Evolutionary conservation across 2,329 filamentous ascomycete species (phyloP).

Genomic region (Aspergillus chevalieri): DNA sequence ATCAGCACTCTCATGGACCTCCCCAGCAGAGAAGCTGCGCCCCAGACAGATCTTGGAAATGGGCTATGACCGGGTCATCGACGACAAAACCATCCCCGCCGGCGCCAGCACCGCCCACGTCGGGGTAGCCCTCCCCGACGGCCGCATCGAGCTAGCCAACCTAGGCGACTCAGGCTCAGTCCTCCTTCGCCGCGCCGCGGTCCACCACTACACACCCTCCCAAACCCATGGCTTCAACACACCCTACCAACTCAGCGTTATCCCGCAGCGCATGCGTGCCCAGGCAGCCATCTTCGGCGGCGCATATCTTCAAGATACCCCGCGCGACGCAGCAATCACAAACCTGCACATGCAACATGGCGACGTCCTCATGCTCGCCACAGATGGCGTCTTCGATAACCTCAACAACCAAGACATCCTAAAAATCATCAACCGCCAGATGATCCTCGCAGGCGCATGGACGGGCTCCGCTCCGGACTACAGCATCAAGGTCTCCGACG

Average conservation of each 20-base stretch:
- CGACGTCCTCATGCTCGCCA: slow-evolving; percentile 88
- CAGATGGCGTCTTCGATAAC: slow-evolving; percentile 95
- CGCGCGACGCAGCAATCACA: slow-evolving; percentile 74
- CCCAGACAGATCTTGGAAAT: slow-evolving; percentile 69
- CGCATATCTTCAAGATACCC: slow-evolving; percentile 71
- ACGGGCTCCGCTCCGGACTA: slow-evolving; percentile 45
- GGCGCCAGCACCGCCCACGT: slow-evolving; percentile 91
- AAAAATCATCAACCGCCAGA: slow-evolving; percentile 67
- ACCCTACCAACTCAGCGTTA: slow-evolving; percentile 85
- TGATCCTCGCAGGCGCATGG: slow-evolving; percentile 73
- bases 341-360: slow-evolving; percentile 75
- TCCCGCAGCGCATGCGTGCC: slow-evolving; percentile 70
- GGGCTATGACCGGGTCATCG: slow-evolving; percentile 76
- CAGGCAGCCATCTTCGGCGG: slow-evolving; percentile 82
- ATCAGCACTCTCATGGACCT: slow-evolving; percentile 56
- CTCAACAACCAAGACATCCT: slow-evolving; percentile 86
- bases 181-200: slow-evolving; percentile 75
- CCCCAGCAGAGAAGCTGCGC: slow-evolving; percentile 37
- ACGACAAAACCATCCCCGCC: slow-evolving; percentile 65
- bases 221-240: slow-evolving; percentile 98
- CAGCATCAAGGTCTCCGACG: slow-evolving; percentile 58
- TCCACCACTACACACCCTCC: slow-evolving; percentile 73
- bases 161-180: slow-evolving; percentile 93
- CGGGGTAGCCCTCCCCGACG: slow-evolving; percentile 67
- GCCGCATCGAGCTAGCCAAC: slow-evolving; percentile 80